Evolutionary conservation across 2,329 filamentous ascomycete genomes (phyloP).

Genomic region (Aspergillus ustus): DNA sequence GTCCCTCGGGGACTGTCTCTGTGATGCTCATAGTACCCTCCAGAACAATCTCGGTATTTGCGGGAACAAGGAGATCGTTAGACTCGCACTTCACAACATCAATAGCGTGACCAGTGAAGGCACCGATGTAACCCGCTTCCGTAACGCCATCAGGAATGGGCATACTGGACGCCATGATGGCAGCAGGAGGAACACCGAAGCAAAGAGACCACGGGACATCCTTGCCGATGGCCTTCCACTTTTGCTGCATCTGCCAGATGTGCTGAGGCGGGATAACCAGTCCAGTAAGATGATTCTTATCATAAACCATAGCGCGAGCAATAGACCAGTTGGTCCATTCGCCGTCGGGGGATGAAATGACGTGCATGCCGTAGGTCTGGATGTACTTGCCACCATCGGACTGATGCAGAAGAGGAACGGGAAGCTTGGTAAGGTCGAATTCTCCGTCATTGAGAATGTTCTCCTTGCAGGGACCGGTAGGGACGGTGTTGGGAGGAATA

Average conservation of each 20-base stretch:
- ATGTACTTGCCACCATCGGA: constrained; percentile 56
- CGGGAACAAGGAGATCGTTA: constrained; percentile 55
- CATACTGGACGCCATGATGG: constrained; percentile 55
- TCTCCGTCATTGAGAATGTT: constrained; percentile 44
- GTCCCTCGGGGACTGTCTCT: constrained; percentile 52
- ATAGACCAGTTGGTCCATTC: constrained; percentile 52
- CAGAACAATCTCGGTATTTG: constrained; percentile 56
- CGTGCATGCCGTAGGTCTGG: constrained; percentile 52
- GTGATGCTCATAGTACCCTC: constrained; percentile 54
- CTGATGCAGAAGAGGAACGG: constrained; percentile 50
- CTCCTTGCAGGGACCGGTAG: constrained; percentile 51
- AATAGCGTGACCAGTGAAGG: constrained; percentile 50
- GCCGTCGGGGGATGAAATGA: constrained; percentile 51
- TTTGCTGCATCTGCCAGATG: constrained; percentile 51
- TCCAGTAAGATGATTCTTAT: constrained; percentile 47
- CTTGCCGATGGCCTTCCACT: constrained; percentile 52
- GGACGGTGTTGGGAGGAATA: constrained; percentile 38
- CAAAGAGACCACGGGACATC: constrained; percentile 55
- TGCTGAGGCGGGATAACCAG: constrained; percentile 53
- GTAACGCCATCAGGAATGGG: constrained; percentile 54
- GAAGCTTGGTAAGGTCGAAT: constrained; percentile 50
- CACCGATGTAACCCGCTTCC: constrained; percentile 56
- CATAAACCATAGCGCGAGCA: constrained; percentile 52
- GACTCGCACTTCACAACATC: constrained; percentile 59
- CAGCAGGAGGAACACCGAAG: constrained; percentile 56